Percentiles rank a stretch among this genome's conserved stretches.
Conservation (phyloP, 208 protist genomes). For the Vickermania ingenoplastis region DNA sequence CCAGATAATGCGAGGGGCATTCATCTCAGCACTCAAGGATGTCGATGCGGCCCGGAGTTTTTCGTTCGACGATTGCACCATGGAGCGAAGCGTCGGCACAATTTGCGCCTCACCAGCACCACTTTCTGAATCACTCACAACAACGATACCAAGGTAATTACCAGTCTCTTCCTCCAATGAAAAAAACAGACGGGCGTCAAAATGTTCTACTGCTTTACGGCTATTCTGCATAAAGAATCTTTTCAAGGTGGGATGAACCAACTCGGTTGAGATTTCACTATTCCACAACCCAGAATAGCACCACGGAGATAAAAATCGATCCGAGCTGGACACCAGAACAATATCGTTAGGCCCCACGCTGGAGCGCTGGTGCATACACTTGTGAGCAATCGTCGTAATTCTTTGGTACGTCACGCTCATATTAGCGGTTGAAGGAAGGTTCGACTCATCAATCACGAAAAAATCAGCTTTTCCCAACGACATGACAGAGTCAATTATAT, state of each 20-base stretch:
- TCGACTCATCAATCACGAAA: slow-evolving; percentile 2
- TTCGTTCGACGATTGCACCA: slow-evolving; percentile 40
- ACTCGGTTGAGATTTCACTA: slow-evolving; percentile 12
- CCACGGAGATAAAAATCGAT: slow-evolving; percentile 47
- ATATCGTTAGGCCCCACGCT: slow-evolving; percentile 48
- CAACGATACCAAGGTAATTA: slow-evolving; percentile 58
- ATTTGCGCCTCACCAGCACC: slow-evolving; percentile 35
- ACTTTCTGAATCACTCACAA: slow-evolving; percentile 28
- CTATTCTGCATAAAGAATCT: slow-evolving; percentile 42
- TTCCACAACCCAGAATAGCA: slow-evolving; percentile 66
- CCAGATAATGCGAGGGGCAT: slow-evolving; percentile 33
- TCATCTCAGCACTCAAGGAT: slow-evolving; percentile 17
- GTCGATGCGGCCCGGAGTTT: slow-evolving; percentile 8
- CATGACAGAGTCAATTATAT: slow-evolving; percentile 1
- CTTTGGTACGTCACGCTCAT: slow-evolving; percentile 21
- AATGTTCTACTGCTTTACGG: slow-evolving; percentile 68
- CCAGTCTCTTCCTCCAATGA: slow-evolving; percentile 24
- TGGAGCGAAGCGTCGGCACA: slow-evolving; percentile 60
- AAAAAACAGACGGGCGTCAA: slow-evolving; percentile 33
- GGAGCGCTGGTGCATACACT: slow-evolving; percentile 23
- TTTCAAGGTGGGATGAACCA: slow-evolving; percentile 25
- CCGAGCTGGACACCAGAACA: slow-evolving; percentile 44
- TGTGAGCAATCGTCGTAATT: slow-evolving; percentile 29
- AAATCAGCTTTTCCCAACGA: neutral
- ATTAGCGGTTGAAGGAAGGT: slow-evolving; percentile 16